Evolutionary conservation across 2,329 filamentous ascomycete species (phyloP).

Genomic region (Myriosclerotinia duriaeana): DNA sequence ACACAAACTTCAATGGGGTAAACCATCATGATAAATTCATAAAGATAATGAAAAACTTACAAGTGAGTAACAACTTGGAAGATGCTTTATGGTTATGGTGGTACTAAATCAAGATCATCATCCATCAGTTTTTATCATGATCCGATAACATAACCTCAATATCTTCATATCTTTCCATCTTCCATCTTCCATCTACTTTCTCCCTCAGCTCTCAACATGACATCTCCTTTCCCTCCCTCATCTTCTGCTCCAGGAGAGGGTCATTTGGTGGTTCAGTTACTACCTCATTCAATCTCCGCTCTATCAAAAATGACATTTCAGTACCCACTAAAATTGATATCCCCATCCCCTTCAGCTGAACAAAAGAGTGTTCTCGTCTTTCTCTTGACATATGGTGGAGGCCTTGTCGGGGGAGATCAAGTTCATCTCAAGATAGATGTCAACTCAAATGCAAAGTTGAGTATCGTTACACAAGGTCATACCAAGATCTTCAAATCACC

Average conservation of each 20-base stretch:
- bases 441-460: conserved; percentile 63
- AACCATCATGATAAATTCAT: background rate
- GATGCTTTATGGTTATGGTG: background rate
- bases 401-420: conserved; percentile 82
- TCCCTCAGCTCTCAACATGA: conserved; percentile 26
- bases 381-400: conserved; percentile 90
- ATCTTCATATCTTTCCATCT: background rate
- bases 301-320: conserved; percentile 79
- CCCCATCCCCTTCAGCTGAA: conserved; percentile 65
- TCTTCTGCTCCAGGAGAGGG: conserved; percentile 76
- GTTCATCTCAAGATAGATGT: conserved; percentile 71
- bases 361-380: conserved; percentile 77
- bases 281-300: conserved; percentile 70
- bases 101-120: background rate
- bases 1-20: background rate
- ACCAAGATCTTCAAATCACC: conserved; percentile 93
- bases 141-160: conserved; percentile 1
- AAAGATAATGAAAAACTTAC: background rate
- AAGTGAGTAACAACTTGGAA: background rate
- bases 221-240: conserved; percentile 55
- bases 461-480: conserved; percentile 70
- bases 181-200: background rate
- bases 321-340: conserved; percentile 92
- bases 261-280: conserved; percentile 67
- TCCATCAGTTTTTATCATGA: conserved; percentile 2